Evolutionary conservation across 345 rosid genomes (phyloP), one percentile per base, ranked within the genome.

Genomic region (Citrus reticulata): DNA sequence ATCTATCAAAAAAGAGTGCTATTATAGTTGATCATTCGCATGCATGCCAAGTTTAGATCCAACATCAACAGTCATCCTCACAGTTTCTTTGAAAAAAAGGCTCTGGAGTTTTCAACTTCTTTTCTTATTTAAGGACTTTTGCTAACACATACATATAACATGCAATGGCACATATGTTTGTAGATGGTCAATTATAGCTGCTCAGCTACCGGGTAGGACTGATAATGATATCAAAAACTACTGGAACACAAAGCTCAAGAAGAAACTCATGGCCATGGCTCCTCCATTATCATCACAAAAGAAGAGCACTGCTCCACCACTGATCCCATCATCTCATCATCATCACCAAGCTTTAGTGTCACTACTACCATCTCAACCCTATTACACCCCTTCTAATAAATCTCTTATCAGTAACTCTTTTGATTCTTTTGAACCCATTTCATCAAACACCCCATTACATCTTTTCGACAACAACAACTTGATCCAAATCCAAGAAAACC

Each of bases 151-250:
- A 54, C 58, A 17, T 54, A 54, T 20, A 60, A 34, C 75, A 64
- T 78, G 72, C 70, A 81, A 79, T 77, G 81, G 83, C 88, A 61
- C 59, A 27, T 54, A n/a, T 54, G 58, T 5, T 17, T 54, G 22
- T 70, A 95, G 98, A 84, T 95, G 98, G 98, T 93, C 97, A 89
- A 93, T 93, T 80, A 95, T 95, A 79, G 98, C 98, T 73, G 97
- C 92, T 88, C 98, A 95, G 79, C 88, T 93, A 74, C 98, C 97
- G 24, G 97, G 98, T 39, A 89, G 98, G 83, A 95, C 98, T 14
- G 98, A 95, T 70, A 95, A 95, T 74, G 98, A 95, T 84, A 91
- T 95, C 62, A 95, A 95, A 82, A 95, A 95, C 84, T 89, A 93
- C 81, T 95, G 98, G 98, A 95, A 93, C 88, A 95, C 98, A 42